Percentiles rank a stretch among this genome's conserved stretches.
Evolutionary conservation across 768 basidiomycete genomes (phyloP).

Genomic region (Roridomyces roridus): DNA sequence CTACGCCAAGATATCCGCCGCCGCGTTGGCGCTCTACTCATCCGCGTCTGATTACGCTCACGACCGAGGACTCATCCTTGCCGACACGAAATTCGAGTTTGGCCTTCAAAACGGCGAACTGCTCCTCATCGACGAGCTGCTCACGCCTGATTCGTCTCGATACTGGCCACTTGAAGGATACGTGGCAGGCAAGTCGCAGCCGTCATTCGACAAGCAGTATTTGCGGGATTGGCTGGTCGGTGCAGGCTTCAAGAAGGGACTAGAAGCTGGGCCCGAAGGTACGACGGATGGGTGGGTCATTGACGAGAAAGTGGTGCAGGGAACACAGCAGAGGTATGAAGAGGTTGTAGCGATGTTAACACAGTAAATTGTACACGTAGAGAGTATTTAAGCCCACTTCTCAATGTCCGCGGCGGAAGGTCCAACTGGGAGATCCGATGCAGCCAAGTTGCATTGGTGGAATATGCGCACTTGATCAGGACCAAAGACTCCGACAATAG

Average conservation of each 20-base stretch:
- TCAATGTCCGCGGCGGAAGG: conserved; percentile 70
- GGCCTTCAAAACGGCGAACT: conserved; percentile 59
- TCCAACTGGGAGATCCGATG: conserved; percentile 72
- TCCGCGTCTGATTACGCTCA: conserved; percentile 78
- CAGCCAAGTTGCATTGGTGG: conserved; percentile 88
- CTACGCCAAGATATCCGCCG: conserved; percentile 62
- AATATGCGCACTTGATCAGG: conserved; percentile 74
- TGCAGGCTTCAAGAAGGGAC: conserved; percentile 75
- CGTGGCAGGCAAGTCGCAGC: conserved; percentile 74
- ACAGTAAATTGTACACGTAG: not conserved
- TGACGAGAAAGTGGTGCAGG: conserved; percentile 74
- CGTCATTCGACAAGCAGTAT: conserved; percentile 97
- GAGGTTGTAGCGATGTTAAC: conserved; percentile 75
- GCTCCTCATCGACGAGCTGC: conserved; percentile 93
- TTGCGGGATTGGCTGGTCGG: conserved; percentile 87
- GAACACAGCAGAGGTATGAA: conserved; percentile 79
- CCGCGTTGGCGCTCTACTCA: conserved; percentile 70
- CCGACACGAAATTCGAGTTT: conserved; percentile 99
- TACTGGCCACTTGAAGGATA: conserved; percentile 92
- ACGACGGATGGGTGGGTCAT: conserved; percentile 81
- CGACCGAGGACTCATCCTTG: conserved; percentile 86
- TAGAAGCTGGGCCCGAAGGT: conserved; percentile 76
- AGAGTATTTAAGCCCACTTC: conserved; percentile 53
- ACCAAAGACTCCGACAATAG: conserved; percentile 77
- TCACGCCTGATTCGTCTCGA: conserved; percentile 96